A percentile compares a stretch with the other conserved stretches of the same genome.
Conservation (phyloP, 257 asterid species). For the Capsicum rhomboideum region DNA sequence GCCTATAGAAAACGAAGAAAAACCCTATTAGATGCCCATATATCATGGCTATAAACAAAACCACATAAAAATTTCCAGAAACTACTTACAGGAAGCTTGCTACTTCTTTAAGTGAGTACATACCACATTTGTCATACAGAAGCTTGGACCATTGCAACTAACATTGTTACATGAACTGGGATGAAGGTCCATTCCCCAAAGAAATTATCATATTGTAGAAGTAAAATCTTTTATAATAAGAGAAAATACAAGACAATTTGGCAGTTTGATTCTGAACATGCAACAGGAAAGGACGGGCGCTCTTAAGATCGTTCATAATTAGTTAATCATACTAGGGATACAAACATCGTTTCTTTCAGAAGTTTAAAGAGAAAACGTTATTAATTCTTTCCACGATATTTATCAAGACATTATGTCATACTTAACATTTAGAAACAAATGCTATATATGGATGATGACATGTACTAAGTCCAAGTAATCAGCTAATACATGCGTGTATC, state of each 20-base stretch:
- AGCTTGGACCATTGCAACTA: neutral
- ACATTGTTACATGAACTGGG: neutral
- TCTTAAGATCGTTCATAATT: neutral
- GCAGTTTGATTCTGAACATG: neutral
- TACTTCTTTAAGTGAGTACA: neutral
- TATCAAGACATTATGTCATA: neutral
- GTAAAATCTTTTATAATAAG: neutral
- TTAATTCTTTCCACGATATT: neutral
- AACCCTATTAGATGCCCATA: neutral
- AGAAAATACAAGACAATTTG: neutral
- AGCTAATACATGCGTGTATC: neutral
- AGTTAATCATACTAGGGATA: neutral
- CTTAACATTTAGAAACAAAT: neutral
- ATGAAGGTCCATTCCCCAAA: neutral
- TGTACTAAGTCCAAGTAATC: neutral
- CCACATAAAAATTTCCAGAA: neutral
- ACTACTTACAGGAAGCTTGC: neutral
- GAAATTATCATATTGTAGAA: neutral
- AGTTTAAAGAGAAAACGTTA: neutral
- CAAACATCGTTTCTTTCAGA: neutral
- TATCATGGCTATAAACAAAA: neutral
- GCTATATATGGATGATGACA: neutral
- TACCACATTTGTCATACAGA: neutral
- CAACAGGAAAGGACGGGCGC: neutral
- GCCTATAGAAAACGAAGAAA: neutral